Evolutionary conservation across 257 asterid genomes (phyloP), one percentile per base, ranked within the genome.

Genomic region (Echites panduratus): DNA sequence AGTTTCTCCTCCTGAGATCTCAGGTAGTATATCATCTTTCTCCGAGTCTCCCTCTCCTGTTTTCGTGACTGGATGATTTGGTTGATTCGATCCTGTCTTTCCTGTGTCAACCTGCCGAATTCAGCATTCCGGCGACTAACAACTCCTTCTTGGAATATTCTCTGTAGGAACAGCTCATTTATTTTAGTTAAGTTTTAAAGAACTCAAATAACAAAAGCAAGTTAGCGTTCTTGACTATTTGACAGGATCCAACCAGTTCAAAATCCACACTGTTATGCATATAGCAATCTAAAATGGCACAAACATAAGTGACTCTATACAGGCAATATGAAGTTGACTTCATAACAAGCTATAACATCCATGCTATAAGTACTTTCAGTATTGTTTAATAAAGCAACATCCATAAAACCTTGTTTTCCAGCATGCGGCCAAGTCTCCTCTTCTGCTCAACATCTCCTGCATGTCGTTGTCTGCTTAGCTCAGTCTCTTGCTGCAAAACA

Each of bases 381-480:
- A 26, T 38, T 64, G 29, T 63, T 32, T 32, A 7, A 38, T 64
- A 64, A 64, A 59, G 4, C 9, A 40, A 38, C 47, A 35, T 35
- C 24, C 22, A 35, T 35, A n/a, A 54, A 32, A 90, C 97, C 97
- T 89, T 85, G 81, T 82, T 67, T 35, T 76, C 90, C 79, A 82
- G 76, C 96, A 89, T 85, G 70, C 91, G 83, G 17, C 70, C 81
- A 44, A 90, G 88, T 83, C 96, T 85, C 79, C 71, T 79, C 77
- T 90, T 90, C 72, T 87, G 89, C 78, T 87, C 89, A 22, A 88
- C 81, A 76, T 90, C 93, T 61, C 95, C 97, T 54, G 88, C 79
- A 80, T 90, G 96, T 19, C 93, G 70, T 45, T 78, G 84, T 73
- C 92, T 81, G 85, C 96, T 90, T 27, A 66, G 35, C 66, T 87